These are phyloP conservation scores for Ceratocystis destructans DNA, from an alignment of 2,329 filamentous ascomycete genomes.

Conservation along the genomic window DNA sequence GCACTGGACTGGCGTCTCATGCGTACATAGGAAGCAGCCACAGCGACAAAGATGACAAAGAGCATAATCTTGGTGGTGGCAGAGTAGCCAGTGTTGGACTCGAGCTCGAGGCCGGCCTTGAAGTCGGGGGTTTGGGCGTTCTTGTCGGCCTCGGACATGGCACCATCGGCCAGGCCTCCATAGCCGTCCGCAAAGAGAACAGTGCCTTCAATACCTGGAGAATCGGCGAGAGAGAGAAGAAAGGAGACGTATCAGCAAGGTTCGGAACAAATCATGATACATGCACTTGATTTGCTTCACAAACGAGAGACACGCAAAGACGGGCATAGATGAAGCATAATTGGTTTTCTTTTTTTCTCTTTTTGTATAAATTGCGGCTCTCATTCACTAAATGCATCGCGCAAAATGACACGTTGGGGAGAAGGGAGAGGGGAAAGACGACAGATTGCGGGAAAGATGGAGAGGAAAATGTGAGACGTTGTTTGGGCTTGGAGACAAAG, in stretches of 20 bases:
- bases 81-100: constrained; percentile 15
- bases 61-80: constrained; percentile 15
- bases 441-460: background rate
- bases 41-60: constrained; percentile 17
- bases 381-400: constrained; percentile 7
- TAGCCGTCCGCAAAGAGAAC: constrained; percentile 16
- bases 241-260: constrained; percentile 14
- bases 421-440: background rate
- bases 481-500: background rate
- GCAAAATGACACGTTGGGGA: background rate
- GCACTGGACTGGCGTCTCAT: constrained; percentile 13
- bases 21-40: constrained; percentile 15
- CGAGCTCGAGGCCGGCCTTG: background rate
- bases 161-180: constrained; percentile 15
- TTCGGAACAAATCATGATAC: background rate
- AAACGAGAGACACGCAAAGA: constrained; percentile 13
- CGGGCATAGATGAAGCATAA: background rate
- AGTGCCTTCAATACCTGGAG: constrained; percentile 17
- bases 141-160: constrained; percentile 17
- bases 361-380: background rate
- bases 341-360: background rate
- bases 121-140: constrained; percentile 8
- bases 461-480: background rate
- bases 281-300: background rate
- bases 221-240: background rate